Conservation (phyloP, 2,329 filamentous ascomycete genomes). For the Fusarium tricinctum region DNA sequence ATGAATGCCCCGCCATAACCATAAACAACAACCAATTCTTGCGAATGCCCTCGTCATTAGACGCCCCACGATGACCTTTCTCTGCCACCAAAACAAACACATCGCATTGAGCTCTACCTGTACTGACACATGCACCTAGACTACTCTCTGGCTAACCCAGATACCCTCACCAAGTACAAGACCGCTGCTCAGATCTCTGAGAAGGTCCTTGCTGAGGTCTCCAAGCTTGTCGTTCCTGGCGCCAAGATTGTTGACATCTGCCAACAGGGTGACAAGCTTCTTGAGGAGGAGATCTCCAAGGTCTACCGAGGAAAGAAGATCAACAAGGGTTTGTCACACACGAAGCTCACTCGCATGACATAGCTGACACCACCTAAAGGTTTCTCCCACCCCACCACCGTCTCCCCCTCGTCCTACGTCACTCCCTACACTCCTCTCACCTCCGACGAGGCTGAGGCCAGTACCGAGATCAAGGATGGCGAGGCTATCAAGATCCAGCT, state of each 20-base stretch:
- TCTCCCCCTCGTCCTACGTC: constrained; percentile 93
- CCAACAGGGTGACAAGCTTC: constrained; percentile 93
- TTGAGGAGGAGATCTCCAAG: constrained; percentile 93
- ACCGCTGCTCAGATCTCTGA: constrained; percentile 94
- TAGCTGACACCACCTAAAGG: constrained; percentile 63
- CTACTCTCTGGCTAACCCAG: constrained; percentile 90
- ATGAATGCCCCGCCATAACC: constrained; percentile 47
- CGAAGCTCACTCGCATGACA: constrained; percentile 1
- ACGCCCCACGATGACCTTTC: constrained; percentile 36
- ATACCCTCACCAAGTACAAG: constrained; percentile 99
- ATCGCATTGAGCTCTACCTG: constrained; percentile 4
- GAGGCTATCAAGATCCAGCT: constrained; percentile 98
- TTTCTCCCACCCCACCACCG: constrained; percentile 92
- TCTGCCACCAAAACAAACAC: constrained; percentile 9
- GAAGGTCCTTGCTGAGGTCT: constrained; percentile 91
- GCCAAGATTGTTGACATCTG: constrained; percentile 95
- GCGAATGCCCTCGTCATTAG: constrained; percentile 45
- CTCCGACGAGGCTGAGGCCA: constrained; percentile 88
- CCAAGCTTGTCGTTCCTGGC: constrained; percentile 80
- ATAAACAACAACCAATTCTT: constrained; percentile 43
- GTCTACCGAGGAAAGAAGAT: constrained; percentile 99
- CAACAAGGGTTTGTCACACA: constrained; percentile 77
- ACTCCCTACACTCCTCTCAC: constrained; percentile 96
- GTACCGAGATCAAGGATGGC: constrained; percentile 81
- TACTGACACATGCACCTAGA: constrained; percentile 66